Evolutionary conservation across 202 grass and related monocot species (phyloP).

Genomic region (Musa balbisiana): DNA sequence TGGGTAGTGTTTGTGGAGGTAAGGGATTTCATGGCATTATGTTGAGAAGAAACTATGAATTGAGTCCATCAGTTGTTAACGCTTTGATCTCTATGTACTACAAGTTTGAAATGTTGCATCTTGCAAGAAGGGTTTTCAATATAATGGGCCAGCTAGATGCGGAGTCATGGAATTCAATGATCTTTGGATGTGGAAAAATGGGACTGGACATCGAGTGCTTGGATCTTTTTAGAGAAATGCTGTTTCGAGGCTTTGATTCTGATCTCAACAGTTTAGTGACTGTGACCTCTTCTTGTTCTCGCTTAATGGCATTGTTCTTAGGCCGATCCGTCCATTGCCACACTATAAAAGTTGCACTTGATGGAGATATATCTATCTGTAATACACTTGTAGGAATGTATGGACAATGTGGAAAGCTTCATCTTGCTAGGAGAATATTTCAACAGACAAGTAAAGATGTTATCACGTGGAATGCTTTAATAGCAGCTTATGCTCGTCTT

Average conservation of each 20-base stretch:
- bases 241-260: constrained; percentile 26
- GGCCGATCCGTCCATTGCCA: constrained; percentile 49
- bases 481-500: constrained; percentile 41
- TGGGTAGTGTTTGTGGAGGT: constrained; percentile 12
- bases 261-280: constrained; percentile 51
- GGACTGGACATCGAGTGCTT: constrained; percentile 53
- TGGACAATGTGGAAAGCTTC: constrained; percentile 45
- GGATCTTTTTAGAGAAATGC: constrained; percentile 46
- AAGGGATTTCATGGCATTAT: constrained; percentile 54
- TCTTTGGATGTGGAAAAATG: constrained; percentile 39
- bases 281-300: constrained; percentile 46
- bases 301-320: constrained; percentile 30
- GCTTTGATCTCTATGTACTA: constrained; percentile 55
- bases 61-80: constrained; percentile 31
- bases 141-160: constrained; percentile 21
- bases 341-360: constrained; percentile 36
- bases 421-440: constrained; percentile 43
- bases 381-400: constrained; percentile 65
- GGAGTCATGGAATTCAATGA: constrained; percentile 61
- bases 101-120: constrained; percentile 42
- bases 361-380: constrained; percentile 36
- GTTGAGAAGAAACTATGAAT: constrained; percentile 41
- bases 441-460: constrained; percentile 32
- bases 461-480: constrained; percentile 56
- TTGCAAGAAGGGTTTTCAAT: constrained; percentile 35